These are phyloP conservation scores for Podospora pseudocomata DNA, from an alignment of 495 filamentous ascomycete genomes.

Conservation along the genomic window DNA sequence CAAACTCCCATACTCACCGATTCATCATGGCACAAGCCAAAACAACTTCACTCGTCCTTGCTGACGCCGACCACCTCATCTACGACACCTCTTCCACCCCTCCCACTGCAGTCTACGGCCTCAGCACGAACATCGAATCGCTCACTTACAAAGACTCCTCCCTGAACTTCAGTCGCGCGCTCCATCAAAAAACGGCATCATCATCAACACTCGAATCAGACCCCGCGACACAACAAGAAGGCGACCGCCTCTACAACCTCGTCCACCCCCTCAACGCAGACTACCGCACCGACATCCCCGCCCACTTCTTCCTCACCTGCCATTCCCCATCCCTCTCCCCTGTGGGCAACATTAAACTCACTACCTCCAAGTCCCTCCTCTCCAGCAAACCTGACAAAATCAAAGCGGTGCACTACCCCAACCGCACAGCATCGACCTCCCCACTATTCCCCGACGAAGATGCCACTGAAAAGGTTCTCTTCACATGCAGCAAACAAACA, in stretches of 20 bases:
- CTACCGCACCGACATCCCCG: background rate
- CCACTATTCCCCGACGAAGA: background rate
- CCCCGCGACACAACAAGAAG: background rate
- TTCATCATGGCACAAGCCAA: background rate
- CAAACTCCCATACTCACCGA: background rate
- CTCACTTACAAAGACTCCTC: constrained; percentile 1
- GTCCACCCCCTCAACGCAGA: constrained; percentile 2
- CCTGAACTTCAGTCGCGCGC: background rate
- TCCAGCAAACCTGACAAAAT: background rate
- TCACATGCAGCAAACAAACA: background rate
- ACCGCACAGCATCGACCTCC: background rate
- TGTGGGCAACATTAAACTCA: background rate
- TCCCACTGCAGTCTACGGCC: background rate
- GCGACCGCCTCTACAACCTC: background rate
- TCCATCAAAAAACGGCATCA: background rate
- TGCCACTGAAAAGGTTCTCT: background rate
- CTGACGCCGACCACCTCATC: background rate
- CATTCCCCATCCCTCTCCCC: background rate
- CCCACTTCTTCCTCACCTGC: background rate
- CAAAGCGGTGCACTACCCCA: background rate
- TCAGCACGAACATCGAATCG: background rate
- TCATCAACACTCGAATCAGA: background rate
- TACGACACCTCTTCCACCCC: background rate
- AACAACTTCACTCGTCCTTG: background rate
- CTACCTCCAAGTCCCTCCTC: background rate